Evolutionary conservation across 169 alveolate genomes (phyloP).

Genomic region (Theileria annulata): DNA sequence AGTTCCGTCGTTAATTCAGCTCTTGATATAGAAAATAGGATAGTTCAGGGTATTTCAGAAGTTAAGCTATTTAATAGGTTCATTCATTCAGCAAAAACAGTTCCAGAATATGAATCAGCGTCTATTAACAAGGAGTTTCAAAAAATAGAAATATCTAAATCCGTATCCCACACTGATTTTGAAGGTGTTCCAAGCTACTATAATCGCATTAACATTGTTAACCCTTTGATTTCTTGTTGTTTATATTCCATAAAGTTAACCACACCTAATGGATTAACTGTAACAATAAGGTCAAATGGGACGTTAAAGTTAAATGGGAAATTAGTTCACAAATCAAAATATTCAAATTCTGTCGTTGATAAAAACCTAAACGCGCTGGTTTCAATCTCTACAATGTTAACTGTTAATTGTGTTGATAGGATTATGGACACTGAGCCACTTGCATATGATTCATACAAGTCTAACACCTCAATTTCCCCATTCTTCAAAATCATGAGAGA

Average conservation of each 20-base stretch:
- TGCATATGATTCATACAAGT: background rate
- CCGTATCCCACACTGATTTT: background rate
- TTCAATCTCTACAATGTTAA: conserved; percentile 21
- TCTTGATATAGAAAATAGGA: conserved; percentile 7
- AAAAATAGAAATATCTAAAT: background rate
- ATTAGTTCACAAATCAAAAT: conserved; percentile 27
- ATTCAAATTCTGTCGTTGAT: conserved; percentile 11
- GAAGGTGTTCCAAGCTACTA: too few relatives aligned
- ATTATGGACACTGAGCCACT: conserved; percentile 20
- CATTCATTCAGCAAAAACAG: background rate
- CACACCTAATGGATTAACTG: background rate
- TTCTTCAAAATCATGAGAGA: background rate
- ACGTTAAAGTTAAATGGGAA: conserved; percentile 46
- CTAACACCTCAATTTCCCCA: background rate
- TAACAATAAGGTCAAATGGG: conserved; percentile 40
- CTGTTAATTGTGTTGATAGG: conserved; percentile 43
- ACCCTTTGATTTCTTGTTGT: background rate
- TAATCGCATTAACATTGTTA: background rate
- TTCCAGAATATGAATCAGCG: background rate
- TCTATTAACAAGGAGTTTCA: background rate
- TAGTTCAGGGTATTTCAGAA: conserved; percentile 23
- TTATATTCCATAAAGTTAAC: background rate
- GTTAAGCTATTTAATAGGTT: conserved; percentile 7
- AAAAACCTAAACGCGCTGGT: conserved; percentile 10
- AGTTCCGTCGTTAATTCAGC: conserved; percentile 1